These are phyloP conservation scores for Sarocladium oryzae DNA, from an alignment of 2,329 filamentous ascomycete species.

Conservation along the genomic window DNA sequence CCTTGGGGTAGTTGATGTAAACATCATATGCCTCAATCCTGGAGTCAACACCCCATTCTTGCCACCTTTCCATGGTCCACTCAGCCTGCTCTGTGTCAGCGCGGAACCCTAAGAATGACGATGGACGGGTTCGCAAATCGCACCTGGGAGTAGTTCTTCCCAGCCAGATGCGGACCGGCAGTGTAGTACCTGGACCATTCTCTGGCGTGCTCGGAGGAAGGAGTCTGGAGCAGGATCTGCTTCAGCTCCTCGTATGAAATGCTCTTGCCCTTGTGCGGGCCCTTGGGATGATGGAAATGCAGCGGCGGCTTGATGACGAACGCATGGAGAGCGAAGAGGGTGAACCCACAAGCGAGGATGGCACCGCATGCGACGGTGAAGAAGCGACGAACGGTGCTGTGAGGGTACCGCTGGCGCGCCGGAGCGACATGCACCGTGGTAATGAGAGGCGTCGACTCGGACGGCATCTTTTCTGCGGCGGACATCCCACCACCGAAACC, in stretches of 20 bases:
- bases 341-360: conserved; percentile 43
- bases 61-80: conserved; percentile 71
- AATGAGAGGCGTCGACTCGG: conserved; percentile 61
- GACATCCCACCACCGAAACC: conserved; percentile 5
- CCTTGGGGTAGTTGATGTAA: conserved; percentile 73
- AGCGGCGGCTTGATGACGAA: conserved; percentile 34
- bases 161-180: conserved; percentile 66
- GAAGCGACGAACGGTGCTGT: conserved; percentile 56
- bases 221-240: conserved; percentile 51
- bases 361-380: conserved; percentile 57
- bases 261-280: conserved; percentile 18
- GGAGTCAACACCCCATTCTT: conserved; percentile 61
- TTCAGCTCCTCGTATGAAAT: conserved; percentile 44
- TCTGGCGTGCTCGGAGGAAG: conserved; percentile 48
- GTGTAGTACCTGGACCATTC: conserved; percentile 79
- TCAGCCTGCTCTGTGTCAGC: conserved; percentile 41
- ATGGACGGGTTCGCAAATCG: conserved; percentile 31
- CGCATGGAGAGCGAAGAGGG: conserved; percentile 43
- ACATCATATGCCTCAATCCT: conserved; percentile 65
- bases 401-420: conserved; percentile 48
- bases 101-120: not conserved
- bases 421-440: conserved; percentile 52
- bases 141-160: conserved; percentile 65
- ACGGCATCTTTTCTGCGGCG: conserved; percentile 20
- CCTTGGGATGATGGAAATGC: conserved; percentile 25